Base-by-base conservation (phyloP, 2,329 filamentous ascomycete genomes). In the Fusarium sp. region DNA sequence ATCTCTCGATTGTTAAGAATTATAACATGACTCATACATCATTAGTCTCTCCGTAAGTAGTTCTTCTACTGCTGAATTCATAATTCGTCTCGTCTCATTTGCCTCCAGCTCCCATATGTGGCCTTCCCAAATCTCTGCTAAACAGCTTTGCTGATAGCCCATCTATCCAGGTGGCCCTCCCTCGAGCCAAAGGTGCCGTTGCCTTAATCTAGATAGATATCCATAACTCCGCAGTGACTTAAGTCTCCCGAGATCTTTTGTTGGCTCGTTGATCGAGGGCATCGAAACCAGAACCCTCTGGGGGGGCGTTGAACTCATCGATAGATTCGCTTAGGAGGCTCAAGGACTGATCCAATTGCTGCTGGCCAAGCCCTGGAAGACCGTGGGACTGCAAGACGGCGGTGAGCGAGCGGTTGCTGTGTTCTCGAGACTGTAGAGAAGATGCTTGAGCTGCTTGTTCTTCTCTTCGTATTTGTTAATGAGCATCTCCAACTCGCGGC, bases 171-270 rank as follows among this genome's bases (percentile, higher is more conserved):
- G 3, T 4, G 4, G 8, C 26, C 14, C 13, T 48, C 0, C 20
- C 14, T 12, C 12, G 0, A n/a, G 26, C 45, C 9, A 22, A 30
- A 11, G 4, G 18, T 0, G 8, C 0, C 1, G 7, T 50, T 15
- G 0, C 0, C 7, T 30, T 48, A 28, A 32, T n/a, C 22, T 22
- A 50, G 0, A 32, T 32, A 32, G 32, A 14, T 32, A 13, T 32
- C 32, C 32, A 32, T 32, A 32, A 0, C 32, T 32, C 0, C 2
- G 0, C 32, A 14, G 28, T 30, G 15, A 5, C 47, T n/a, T 4
- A 50, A 11, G 8, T n/a, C 0, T 50, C 28, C 5, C 28, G 47
- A 51, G 22, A 6, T 51, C 48, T 51, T 6, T 51, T 35, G 48
- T 51, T 35, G 22, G 1, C 6, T 18, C 48, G 28, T 14, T 51